Percentiles rank a stretch among this genome's conserved stretches.
Conservation (phyloP, 2,329 filamentous ascomycete genomes). For the Phyllosticta citribraziliensis region DNA sequence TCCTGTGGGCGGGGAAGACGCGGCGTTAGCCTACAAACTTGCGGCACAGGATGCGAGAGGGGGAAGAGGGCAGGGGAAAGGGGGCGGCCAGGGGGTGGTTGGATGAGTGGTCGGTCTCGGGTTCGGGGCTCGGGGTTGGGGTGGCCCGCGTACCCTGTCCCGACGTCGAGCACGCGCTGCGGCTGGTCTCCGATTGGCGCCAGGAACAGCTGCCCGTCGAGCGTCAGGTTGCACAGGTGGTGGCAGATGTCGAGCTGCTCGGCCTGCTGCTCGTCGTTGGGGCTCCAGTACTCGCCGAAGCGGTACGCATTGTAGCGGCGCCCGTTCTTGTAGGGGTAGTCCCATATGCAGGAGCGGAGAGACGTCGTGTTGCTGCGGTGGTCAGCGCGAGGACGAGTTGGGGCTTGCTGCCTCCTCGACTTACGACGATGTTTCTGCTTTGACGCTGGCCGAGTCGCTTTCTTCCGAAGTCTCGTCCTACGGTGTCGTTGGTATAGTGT, state of each 20-base stretch:
- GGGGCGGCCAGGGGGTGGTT: neutral
- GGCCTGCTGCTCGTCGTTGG: conserved; percentile 29
- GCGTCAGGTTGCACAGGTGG: conserved; percentile 27
- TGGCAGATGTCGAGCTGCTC: conserved; percentile 28
- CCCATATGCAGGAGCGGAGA: neutral
- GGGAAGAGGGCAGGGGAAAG: neutral
- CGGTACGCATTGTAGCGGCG: conserved; percentile 27
- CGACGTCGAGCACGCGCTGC: conserved; percentile 23
- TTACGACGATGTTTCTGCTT: neutral
- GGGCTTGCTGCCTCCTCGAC: neutral
- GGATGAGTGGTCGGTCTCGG: neutral
- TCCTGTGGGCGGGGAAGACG: conserved; percentile 2
- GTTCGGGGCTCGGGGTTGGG: neutral
- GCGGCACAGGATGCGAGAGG: neutral
- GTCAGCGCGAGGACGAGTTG: neutral
- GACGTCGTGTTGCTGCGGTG: neutral
- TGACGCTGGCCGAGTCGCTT: neutral
- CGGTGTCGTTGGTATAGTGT: neutral
- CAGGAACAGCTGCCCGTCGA: conserved; percentile 26
- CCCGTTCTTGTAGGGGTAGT: conserved; percentile 3
- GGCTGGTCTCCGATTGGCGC: conserved; percentile 19
- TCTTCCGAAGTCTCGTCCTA: neutral
- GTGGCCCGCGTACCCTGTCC: conserved; percentile 12
- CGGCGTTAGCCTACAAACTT: neutral
- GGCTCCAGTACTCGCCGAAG: conserved; percentile 22